Percentiles rank a stretch among this genome's conserved stretches.
These are phyloP conservation scores for Raffaelea deltoideospora DNA, from an alignment of 2,329 filamentous ascomycete species.

Conservation along the genomic window DNA sequence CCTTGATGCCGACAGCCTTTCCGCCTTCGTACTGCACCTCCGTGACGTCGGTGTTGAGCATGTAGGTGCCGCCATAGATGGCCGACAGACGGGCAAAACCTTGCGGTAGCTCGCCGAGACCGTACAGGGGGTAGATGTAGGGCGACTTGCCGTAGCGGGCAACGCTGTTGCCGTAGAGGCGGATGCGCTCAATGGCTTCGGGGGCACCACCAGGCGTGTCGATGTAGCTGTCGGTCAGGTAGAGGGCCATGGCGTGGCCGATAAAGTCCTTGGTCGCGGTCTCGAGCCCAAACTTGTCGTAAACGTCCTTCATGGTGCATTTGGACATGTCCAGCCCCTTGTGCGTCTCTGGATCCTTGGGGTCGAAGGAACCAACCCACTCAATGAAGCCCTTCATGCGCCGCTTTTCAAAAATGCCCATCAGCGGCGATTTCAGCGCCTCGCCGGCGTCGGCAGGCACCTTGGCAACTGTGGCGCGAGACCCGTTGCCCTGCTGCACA, in stretches of 20 bases:
- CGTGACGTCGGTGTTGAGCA: conserved; percentile 91
- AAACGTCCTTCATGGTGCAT: conserved; percentile 94
- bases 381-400: conserved; percentile 93
- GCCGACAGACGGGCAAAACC: conserved; percentile 93
- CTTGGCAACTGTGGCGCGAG: conserved; percentile 87
- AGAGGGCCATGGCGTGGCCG: conserved; percentile 96
- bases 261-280: conserved; percentile 83
- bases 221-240: conserved; percentile 80
- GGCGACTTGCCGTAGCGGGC: conserved; percentile 95
- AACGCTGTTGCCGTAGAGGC: conserved; percentile 94
- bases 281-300: conserved; percentile 94
- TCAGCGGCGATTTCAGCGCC: conserved; percentile 80
- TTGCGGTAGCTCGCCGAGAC: conserved; percentile 90
- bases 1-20: conserved; percentile 92
- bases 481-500: conserved; percentile 73
- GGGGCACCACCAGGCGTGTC: conserved; percentile 55
- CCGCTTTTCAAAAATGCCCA: conserved; percentile 97
- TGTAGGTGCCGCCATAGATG: conserved; percentile 98
- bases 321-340: conserved; percentile 70
- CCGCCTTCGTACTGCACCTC: conserved; percentile 72
- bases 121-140: conserved; percentile 98
- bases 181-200: conserved; percentile 81
- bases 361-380: conserved; percentile 80
- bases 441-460: conserved; percentile 87
- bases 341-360: conserved; percentile 70